These are phyloP conservation scores for Abrus pulchellus DNA, from an alignment of 306 rosid genomes.

Conservation along the genomic window DNA sequence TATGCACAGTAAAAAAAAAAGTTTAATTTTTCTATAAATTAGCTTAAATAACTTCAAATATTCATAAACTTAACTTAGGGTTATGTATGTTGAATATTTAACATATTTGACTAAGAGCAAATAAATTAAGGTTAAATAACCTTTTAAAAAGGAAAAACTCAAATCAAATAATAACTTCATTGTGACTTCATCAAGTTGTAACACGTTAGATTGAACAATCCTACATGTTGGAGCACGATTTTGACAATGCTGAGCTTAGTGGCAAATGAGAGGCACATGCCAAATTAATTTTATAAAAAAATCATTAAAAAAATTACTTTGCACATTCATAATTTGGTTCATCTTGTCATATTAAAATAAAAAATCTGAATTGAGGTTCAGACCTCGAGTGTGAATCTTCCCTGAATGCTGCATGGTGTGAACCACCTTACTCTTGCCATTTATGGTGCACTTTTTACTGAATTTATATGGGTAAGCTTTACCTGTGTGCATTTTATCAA, in stretches of 20 bases:
- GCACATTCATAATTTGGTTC: not conserved
- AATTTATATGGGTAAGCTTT: constrained; percentile 25
- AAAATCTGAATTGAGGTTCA: not conserved
- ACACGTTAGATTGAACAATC: not conserved
- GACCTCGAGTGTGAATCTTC: not conserved
- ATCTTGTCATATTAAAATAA: not conserved
- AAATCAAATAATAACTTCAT: too few relatives aligned
- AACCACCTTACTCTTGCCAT: constrained; percentile 1
- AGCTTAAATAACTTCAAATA: too few relatives aligned
- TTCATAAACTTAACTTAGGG: too few relatives aligned
- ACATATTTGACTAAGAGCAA: too few relatives aligned
- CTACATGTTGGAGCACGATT: not conserved
- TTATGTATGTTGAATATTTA: too few relatives aligned
- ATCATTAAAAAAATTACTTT: not conserved
- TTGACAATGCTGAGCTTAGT: not conserved
- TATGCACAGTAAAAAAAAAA: too few relatives aligned
- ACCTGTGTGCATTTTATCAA: not conserved
- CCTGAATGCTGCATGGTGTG: not conserved
- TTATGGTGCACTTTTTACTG: not conserved
- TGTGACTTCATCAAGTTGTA: not conserved
- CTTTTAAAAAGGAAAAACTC: too few relatives aligned
- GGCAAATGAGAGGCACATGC: not conserved
- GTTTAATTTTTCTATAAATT: too few relatives aligned
- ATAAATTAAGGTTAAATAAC: too few relatives aligned
- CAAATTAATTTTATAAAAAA: not conserved